Evolutionary conservation across 345 rosid species (phyloP).

Genomic region (Eucalyptus melliodora): DNA sequence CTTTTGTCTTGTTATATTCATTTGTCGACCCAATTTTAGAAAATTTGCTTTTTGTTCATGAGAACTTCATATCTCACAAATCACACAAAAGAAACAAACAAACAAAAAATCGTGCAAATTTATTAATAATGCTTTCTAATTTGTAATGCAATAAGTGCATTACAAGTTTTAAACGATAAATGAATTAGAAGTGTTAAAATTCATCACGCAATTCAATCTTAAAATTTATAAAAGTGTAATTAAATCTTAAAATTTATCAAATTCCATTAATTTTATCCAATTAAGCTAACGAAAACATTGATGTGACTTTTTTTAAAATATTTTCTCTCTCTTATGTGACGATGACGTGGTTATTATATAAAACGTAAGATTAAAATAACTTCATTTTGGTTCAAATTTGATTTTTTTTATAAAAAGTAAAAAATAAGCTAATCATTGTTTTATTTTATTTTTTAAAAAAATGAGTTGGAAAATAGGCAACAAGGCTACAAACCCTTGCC

Average conservation of each 20-base stretch:
- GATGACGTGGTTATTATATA: background rate
- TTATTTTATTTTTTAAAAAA: no score
- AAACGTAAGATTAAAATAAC: no score
- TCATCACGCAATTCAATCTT: fast-evolving
- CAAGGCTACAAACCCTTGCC: background rate
- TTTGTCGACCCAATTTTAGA: background rate
- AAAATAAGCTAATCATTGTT: background rate
- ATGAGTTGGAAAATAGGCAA: background rate
- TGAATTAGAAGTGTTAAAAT: no score
- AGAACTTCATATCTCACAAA: background rate
- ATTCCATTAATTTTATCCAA: background rate
- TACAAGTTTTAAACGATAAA: no score
- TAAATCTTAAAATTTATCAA: no score
- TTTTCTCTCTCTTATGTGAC: background rate
- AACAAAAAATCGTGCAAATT: background rate
- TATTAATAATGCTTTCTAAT: background rate
- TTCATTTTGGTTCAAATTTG: background rate
- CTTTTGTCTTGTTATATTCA: background rate
- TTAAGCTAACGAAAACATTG: background rate
- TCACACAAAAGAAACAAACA: background rate
- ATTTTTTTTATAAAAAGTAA: no score
- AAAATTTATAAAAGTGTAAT: no score
- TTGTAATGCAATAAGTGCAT: background rate
- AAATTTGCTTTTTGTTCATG: background rate
- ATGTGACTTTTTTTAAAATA: fast-evolving